Conservation (phyloP, 805 yeast species). For the Yamadazyma philogaea region DNA sequence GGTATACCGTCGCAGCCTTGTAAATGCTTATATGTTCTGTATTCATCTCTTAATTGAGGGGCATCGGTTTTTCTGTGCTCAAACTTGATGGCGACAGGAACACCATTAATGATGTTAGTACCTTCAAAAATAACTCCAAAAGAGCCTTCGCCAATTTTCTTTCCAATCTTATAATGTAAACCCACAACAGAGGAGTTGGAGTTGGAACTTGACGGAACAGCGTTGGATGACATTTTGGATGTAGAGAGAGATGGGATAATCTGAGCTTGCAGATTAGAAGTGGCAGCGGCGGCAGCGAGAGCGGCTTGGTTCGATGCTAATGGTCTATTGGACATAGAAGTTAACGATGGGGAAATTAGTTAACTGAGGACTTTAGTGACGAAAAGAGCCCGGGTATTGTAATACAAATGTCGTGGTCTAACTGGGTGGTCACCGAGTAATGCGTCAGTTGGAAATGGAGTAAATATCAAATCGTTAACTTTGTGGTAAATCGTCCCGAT, state of each 20-base stretch:
- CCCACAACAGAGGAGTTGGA: conserved; percentile 64
- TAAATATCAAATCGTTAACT: neutral
- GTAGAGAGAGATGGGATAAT: conserved; percentile 2
- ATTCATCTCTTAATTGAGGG: conserved; percentile 44
- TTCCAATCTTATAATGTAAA: conserved; percentile 93
- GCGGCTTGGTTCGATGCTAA: conserved; percentile 16
- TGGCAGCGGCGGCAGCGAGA: conserved; percentile 17
- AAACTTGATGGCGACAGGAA: conserved; percentile 93
- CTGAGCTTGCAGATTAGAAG: conserved; percentile 7
- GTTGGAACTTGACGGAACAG: conserved; percentile 5
- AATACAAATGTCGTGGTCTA: neutral
- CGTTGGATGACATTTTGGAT: conserved; percentile 7
- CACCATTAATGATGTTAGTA: conserved; percentile 82
- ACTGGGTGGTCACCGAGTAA: neutral
- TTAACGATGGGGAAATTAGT: neutral
- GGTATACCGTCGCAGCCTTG: conserved; percentile 86
- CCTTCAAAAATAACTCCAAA: conserved; percentile 98
- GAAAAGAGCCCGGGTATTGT: no score
- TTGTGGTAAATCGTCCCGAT: neutral
- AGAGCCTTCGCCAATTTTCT: conserved; percentile 97
- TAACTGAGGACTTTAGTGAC: no score
- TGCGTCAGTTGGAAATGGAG: neutral
- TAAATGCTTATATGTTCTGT: conserved; percentile 87
- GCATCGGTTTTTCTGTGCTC: conserved; percentile 52
- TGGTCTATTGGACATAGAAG: conserved; percentile 15